These are phyloP conservation scores for Nemania bipapillata DNA, from an alignment of 2,329 filamentous ascomycete genomes.

Conservation along the genomic window DNA sequence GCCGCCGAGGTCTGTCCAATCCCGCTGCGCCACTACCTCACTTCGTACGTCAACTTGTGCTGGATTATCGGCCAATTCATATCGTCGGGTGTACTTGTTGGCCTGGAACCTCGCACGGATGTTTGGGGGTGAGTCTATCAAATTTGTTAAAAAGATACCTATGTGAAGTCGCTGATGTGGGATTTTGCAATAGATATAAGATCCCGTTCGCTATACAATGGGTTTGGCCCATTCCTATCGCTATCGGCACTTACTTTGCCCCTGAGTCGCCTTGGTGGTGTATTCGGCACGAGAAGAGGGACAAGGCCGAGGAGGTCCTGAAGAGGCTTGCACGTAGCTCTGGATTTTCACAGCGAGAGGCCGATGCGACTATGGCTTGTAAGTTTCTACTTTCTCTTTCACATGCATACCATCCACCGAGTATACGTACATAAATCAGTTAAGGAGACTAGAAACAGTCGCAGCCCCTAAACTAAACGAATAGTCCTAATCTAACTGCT, in stretches of 20 bases:
- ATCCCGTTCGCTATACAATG: constrained; percentile 50
- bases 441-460: not conserved
- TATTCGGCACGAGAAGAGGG: constrained; percentile 42
- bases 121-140: constrained; percentile 48
- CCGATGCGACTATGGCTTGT: constrained; percentile 48
- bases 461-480: not conserved
- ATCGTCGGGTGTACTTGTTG: constrained; percentile 49
- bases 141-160: no score
- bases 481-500: not conserved
- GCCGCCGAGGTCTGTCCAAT: constrained; percentile 49
- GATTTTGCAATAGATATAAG: constrained; percentile 42
- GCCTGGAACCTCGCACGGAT: constrained; percentile 42
- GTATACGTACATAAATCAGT: not conserved
- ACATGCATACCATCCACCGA: not conserved
- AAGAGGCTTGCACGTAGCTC: constrained; percentile 48
- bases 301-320: constrained; percentile 42
- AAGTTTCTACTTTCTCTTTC: constrained; percentile 22
- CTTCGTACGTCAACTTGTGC: constrained; percentile 48
- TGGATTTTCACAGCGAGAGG: constrained; percentile 48
- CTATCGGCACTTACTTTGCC: constrained; percentile 46
- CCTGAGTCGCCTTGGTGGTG: constrained; percentile 51
- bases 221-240: constrained; percentile 49
- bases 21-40: constrained; percentile 48
- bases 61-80: constrained; percentile 56
- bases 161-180: not conserved